Evolutionary conservation across 1,284 basidiomycete genomes (phyloP).

Genomic region (Singerocomus inundabilis): DNA sequence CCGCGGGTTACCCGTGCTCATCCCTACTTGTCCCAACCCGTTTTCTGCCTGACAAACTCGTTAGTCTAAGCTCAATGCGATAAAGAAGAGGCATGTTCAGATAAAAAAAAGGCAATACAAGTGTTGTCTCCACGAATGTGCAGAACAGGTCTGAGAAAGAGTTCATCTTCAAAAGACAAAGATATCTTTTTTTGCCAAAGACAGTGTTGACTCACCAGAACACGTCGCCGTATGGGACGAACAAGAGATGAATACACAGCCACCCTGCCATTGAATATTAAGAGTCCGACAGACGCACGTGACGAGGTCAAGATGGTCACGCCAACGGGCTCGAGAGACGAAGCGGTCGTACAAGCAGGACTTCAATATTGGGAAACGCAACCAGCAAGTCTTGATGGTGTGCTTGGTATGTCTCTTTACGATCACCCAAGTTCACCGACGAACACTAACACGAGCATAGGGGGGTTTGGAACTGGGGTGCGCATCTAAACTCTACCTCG

Average conservation of each 20-base stretch:
- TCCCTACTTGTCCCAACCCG: too few species aligned
- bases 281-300: too few species aligned
- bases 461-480: conserved; percentile 75
- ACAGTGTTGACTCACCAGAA: conserved; percentile 11
- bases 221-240: too few species aligned
- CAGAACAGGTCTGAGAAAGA: conserved; percentile 34
- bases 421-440: background rate
- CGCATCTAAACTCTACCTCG: conserved; percentile 18
- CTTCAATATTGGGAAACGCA: conserved; percentile 77
- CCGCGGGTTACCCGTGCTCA: too few species aligned
- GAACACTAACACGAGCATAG: conserved; percentile 37
- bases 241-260: too few species aligned
- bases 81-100: conserved; percentile 12
- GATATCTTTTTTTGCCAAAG: background rate
- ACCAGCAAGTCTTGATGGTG: conserved; percentile 73
- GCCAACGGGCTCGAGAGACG: conserved; percentile 27
- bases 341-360: conserved; percentile 59
- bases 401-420: conserved; percentile 44
- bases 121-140: conserved; percentile 25
- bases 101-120: conserved; percentile 23
- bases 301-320: conserved; percentile 20
- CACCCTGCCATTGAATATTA: too few species aligned
- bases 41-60: conserved; percentile 1
- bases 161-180: conserved; percentile 19
- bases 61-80: conserved; percentile 3